Percentiles rank a stretch among this genome's conserved stretches.
Conservation (phyloP, 371 early-diverging fungal species). For the Mortierella sp. region DNA sequence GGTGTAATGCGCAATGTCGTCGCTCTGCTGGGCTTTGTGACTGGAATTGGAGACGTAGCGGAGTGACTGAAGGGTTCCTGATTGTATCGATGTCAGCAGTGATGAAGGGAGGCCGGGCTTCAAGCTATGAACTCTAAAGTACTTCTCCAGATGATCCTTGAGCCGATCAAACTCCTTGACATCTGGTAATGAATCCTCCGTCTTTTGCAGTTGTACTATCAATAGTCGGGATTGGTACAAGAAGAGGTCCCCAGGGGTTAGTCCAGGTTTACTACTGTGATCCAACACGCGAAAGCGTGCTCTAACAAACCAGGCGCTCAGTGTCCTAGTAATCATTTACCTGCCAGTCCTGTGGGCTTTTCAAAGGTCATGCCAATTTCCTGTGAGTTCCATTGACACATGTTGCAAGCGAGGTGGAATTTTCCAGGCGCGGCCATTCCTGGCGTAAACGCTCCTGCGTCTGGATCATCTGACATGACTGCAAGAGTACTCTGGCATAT, state of each 20-base stretch:
- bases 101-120: slow-evolving; percentile 53
- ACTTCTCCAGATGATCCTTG: slow-evolving; percentile 85
- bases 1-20: slow-evolving; percentile 66
- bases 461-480: slow-evolving; percentile 78
- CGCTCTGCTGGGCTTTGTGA: slow-evolving; percentile 58
- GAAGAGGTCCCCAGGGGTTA: background rate
- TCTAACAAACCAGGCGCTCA: background rate
- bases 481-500: slow-evolving; percentile 87
- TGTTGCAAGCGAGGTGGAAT: slow-evolving; percentile 83
- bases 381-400: slow-evolving; percentile 94
- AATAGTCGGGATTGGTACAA: too few relatives aligned
- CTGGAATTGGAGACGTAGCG: slow-evolving; percentile 40
- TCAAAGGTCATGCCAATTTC: slow-evolving; percentile 93
- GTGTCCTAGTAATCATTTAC: slow-evolving; percentile 60
- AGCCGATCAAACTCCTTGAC: slow-evolving; percentile 88
- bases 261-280: background rate
- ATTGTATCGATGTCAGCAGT: slow-evolving; percentile 50
- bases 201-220: slow-evolving; percentile 82
- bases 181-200: slow-evolving; percentile 79
- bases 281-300: background rate
- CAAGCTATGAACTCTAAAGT: slow-evolving; percentile 59
- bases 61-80: slow-evolving; percentile 37
- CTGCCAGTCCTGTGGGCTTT: slow-evolving; percentile 91
- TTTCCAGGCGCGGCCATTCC: slow-evolving; percentile 57
- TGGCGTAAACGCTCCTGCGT: slow-evolving; percentile 28